Evolutionary conservation across 305 asterid genomes (phyloP), one percentile per base, ranked within the genome.

Genomic region (Fraxinus nigra): DNA sequence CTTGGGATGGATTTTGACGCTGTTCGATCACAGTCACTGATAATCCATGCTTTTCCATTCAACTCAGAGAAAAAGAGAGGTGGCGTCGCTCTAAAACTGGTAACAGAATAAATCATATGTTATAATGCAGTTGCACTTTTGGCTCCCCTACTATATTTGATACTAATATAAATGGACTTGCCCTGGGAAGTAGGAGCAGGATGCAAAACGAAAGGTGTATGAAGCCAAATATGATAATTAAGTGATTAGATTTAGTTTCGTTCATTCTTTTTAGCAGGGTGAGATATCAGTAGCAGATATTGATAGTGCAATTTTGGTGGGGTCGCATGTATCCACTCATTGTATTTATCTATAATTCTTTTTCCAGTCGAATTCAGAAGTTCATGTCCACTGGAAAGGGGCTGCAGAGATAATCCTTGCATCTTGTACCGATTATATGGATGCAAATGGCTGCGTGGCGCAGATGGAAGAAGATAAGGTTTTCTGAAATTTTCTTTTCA

Each of bases 51-150:
- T 78, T 93, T 94, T 82, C 99, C 99, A 3, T 96, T 96, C 85
- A 96, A 96, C 86, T 96, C 98, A 0, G 98, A 94, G 93, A 96
- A 96, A 87, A 95, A 93, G 89, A 89, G 97, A 80, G 98, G 98
- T 0, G 99, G 98, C 59, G 97, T 96, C 81, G 98, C 95, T 34
- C 34, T 94, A 9, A 90, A 89, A 85, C 86, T 82, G 98, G 99
- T 93, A 92, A 90, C 32, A 80, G 73, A 34, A n/a, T 82, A 43
- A 70, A 43, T 56, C 46, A 67, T 72, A 34, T 84, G 81, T 63
- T 69, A 37, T 76, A 40, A 28, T 59, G 30, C 65, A 33, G 38
- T 69, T 69, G 24, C 40, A 33, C 61, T 51, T 61, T n/a, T 26
- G 14, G 37, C 37, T 81, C 51, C 51, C 51, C 78, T 81, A 40